Conservation (phyloP, 2,329 filamentous ascomycete species). For the Aspergillus sergii region DNA sequence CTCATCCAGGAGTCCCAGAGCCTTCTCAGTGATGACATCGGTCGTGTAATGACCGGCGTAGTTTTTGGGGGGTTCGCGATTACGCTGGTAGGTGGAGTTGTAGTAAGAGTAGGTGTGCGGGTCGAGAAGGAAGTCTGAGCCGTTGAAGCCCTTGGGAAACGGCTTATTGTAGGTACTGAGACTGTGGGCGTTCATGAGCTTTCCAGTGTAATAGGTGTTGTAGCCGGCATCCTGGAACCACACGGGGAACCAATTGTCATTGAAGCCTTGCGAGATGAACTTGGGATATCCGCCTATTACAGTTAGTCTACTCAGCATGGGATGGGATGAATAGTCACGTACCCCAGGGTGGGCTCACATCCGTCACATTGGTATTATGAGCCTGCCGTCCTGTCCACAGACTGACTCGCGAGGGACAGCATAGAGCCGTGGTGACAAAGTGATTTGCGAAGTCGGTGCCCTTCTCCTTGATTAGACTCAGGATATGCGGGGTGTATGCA, state of each 20-base stretch:
- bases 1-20: constrained; percentile 63
- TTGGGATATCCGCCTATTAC: constrained; percentile 50
- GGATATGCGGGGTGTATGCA: constrained; percentile 61
- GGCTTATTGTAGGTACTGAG: constrained; percentile 52
- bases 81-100: constrained; percentile 65
- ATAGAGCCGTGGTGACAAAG: constrained; percentile 67
- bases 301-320: neutral
- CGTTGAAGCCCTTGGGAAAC: constrained; percentile 40
- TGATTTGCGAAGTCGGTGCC: constrained; percentile 65
- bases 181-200: constrained; percentile 57
- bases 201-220: constrained; percentile 59
- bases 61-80: constrained; percentile 58
- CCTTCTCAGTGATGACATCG: constrained; percentile 63
- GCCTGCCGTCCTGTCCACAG: constrained; percentile 67
- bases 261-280: constrained; percentile 54
- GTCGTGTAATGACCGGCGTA: constrained; percentile 59
- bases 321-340: constrained; percentile 15
- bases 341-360: constrained; percentile 57
- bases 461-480: constrained; percentile 58
- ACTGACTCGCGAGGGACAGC: constrained; percentile 68
- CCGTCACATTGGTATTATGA: constrained; percentile 72
- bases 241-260: constrained; percentile 54
- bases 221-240: constrained; percentile 57
- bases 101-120: constrained; percentile 66
- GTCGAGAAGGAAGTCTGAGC: constrained; percentile 48